Percentiles rank a stretch among this genome's conserved stretches.
phyloP scores from a whole-genome alignment of 495 filamentous ascomycete species.

The Hyaloscypha variabilis region DNA sequence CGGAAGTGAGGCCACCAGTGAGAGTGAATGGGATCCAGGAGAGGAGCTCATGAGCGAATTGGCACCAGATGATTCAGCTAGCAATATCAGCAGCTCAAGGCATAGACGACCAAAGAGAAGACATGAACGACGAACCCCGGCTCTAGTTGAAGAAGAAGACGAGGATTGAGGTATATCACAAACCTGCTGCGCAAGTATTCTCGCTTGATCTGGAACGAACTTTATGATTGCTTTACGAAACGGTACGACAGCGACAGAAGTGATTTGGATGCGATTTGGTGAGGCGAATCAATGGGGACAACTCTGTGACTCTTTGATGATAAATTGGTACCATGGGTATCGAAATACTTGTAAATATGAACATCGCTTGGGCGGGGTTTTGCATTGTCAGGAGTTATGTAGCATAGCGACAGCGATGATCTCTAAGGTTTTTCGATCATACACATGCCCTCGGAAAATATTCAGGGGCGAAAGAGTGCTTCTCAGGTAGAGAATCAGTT shows the following conservation, averaged over 20 bases:
- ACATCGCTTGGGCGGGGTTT: neutral
- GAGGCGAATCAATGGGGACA: neutral
- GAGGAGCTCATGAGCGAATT: slow-evolving; percentile 68
- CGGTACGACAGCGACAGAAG: neutral
- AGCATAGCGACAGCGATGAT: neutral
- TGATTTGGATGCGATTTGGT: neutral
- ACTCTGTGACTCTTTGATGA: neutral
- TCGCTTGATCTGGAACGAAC: neutral
- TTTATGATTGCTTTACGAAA: slow-evolving; percentile 14
- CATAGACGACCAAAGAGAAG: slow-evolving; percentile 70
- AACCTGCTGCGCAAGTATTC: neutral
- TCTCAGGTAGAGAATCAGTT: neutral
- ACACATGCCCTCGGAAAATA: neutral
- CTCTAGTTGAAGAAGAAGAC: slow-evolving; percentile 83
- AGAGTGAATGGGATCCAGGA: slow-evolving; percentile 67
- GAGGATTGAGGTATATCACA: slow-evolving; percentile 48
- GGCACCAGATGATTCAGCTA: slow-evolving; percentile 76
- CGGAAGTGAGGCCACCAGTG: slow-evolving; percentile 44
- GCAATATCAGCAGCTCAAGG: slow-evolving; percentile 81
- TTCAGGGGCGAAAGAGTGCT: neutral
- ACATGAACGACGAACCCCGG: slow-evolving; percentile 77
- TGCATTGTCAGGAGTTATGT: neutral
- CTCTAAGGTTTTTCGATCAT: neutral
- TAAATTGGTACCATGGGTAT: neutral
- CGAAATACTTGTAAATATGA: neutral